Base-by-base conservation (phyloP, 108 stramenopile species). In the Cyclotella sp. region DNA sequence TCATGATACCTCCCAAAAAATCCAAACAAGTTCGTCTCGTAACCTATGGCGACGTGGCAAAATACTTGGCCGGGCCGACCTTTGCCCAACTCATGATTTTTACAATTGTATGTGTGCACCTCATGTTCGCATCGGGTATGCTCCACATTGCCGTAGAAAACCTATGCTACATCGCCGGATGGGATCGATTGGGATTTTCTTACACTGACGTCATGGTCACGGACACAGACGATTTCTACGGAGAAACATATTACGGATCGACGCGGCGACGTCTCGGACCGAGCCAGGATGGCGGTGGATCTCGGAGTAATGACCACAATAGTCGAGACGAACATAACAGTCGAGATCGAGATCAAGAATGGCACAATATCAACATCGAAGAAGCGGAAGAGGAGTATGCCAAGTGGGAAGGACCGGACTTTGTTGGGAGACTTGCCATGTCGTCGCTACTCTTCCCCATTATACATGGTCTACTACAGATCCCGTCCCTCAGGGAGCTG, bases 21-120 rank as follows among this genome's bases (percentile, higher is more conserved):
- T 49, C 39, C 28, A 46, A 49, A 43, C 57, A 78, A 41, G 78
- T 75, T 11, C 65, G 82, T 62, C 68, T 84, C 0, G 62, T 84
- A n/a, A 84, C 83, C n/a, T 84, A 84, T 24, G 77, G 83, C 16
- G 83, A 84, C 60, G 79, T 84, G 39, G 83, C 68, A 21, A 77
- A 77, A 29, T 79, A 70, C 34, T 63, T 84, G 11, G 70, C 69
- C 19, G 83, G 83, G 14, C 58, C 70, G 45, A 63, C 52, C 3
- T 69, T 79, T 0, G 63, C 79, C 22, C 55, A 70, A 55, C 52
- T 77, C 46, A 59, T 81, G 26, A 59, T 77, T 42, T 79, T 77
- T 47, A 73, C 77, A 13, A 74, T 84, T n/a, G 75, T 84, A n/a
- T 34, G 53, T 28, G 79, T 80, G 14, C 83, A 84, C 72, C 63